A percentile compares a stretch with the other conserved stretches of the same genome.
phyloP scores from a whole-genome alignment of 2,329 filamentous ascomycete genomes.

The Stachybotrys echinatus region DNA sequence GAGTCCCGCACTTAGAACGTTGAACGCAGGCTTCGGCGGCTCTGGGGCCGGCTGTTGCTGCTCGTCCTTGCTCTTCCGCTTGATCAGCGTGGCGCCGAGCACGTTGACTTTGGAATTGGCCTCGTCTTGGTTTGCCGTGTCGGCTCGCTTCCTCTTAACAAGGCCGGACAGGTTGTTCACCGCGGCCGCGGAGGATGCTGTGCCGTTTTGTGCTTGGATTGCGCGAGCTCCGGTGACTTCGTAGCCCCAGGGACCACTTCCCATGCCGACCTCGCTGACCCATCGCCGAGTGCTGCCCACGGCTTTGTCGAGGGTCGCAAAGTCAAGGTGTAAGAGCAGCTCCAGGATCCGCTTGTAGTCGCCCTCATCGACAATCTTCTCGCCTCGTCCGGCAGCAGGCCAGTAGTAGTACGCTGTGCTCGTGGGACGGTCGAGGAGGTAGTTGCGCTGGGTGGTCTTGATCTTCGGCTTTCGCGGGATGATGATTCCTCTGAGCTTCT shows the following conservation, averaged over 20 bases:
- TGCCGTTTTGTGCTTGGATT: conserved; percentile 4
- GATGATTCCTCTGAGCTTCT: conserved; percentile 53
- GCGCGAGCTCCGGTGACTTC: conserved; percentile 40
- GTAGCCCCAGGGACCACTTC: conserved; percentile 44
- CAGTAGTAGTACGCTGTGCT: conserved; percentile 61
- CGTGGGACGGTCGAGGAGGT: conserved; percentile 43
- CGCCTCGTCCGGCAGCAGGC: conserved; percentile 57
- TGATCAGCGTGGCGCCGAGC: conserved; percentile 40
- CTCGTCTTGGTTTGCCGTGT: conserved; percentile 13
- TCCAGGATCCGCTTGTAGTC: conserved; percentile 65
- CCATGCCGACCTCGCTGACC: conserved; percentile 59
- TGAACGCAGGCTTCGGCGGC: conserved; percentile 22
- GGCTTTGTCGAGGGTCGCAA: conserved; percentile 59
- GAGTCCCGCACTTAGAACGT: conserved; percentile 43
- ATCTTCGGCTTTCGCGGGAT: conserved; percentile 58
- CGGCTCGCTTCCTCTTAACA: conserved; percentile 40
- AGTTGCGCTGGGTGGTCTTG: conserved; percentile 52
- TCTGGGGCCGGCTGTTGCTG: conserved; percentile 7
- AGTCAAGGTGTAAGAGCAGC: conserved; percentile 68
- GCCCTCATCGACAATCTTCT: conserved; percentile 56
- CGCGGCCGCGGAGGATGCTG: conserved; percentile 7
- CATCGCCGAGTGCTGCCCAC: conserved; percentile 62
- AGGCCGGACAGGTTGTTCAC: conserved; percentile 45
- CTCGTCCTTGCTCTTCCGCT: conserved; percentile 47
- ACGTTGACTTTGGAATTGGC: conserved; percentile 35